Evolutionary conservation across 805 yeast genomes (phyloP), one percentile per base, ranked within the genome.

Genomic region (Hanseniaspora meyeri): DNA sequence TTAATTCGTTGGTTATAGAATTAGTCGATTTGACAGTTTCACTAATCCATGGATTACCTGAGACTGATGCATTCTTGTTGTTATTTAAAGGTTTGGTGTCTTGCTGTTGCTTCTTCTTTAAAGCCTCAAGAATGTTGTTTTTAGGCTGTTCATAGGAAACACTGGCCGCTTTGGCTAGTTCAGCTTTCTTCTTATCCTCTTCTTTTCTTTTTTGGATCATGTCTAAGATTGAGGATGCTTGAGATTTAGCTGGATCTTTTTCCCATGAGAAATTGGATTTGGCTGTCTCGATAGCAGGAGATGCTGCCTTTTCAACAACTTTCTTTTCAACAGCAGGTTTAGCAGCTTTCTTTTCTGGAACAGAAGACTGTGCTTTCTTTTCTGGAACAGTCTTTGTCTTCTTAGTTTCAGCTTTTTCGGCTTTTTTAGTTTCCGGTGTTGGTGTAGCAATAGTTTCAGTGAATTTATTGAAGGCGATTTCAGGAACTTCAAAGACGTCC

Each of bases 331-430:
- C 45, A 50, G 24, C 29, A 42, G 55, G 51, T 46, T n/a, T n/a
- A n/a, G n/a, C 32, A n/a, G 17, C n/a, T 16, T 27, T 5, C 20
- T 43, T 29, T 29, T 43, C 47, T 27, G 31, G 39, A 50, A 32
- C 29, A 42, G 55, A 49, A 43, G 58, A 59, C 32, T 60, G 62
- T 45, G 58, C 60, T 24, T 63, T 29, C 34, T 62, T 55, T 42
- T 62, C 55, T 57, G 58, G 57, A 34, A 24, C 45, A 24, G 61
- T 57, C 58, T 37, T 66, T 66, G 16, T 63, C 62, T 59, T 61
- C 61, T 32, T 61, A 58, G 29, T 55, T 53, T 50, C 51, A 59
- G 17, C 54, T 59, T 39, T 14, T 17, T 51, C 51, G 58, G 17
- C 51, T 59, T 39, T 14, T n/a, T 51, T 59, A 58, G 36, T 32